Percentiles rank a stretch among this genome's conserved stretches.
phyloP scores from a whole-genome alignment of 257 asterid genomes.

The Ilex asprella region DNA sequence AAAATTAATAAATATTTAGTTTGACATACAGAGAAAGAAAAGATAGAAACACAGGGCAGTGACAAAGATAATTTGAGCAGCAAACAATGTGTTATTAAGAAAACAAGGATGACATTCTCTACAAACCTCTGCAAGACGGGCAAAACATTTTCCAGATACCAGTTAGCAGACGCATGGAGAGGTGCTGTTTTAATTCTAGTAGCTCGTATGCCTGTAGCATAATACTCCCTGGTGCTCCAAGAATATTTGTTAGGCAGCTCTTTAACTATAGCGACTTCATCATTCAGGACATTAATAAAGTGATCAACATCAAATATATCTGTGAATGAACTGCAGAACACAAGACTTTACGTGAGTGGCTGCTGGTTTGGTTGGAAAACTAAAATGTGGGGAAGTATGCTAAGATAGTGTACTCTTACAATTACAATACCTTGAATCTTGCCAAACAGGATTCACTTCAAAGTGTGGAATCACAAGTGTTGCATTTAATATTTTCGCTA shows the following conservation, averaged over 20 bases:
- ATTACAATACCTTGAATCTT: constrained; percentile 31
- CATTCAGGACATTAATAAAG: constrained; percentile 25
- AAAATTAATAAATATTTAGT: not conserved
- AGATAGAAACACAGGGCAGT: not conserved
- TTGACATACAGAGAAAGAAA: not conserved
- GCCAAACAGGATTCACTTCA: constrained; percentile 46
- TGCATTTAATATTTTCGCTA: constrained; percentile 43
- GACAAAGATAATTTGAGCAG: no score
- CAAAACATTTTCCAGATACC: constrained; percentile 42
- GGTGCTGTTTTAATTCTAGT: constrained; percentile 44
- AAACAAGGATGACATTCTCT: not conserved
- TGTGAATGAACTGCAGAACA: constrained; percentile 27
- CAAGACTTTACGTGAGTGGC: constrained; percentile 4
- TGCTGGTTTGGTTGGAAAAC: not conserved
- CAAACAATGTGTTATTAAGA: not conserved
- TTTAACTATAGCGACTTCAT: constrained; percentile 28
- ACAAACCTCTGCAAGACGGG: constrained; percentile 37
- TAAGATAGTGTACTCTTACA: not conserved
- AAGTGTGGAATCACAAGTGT: constrained; percentile 39
- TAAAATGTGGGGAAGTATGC: not conserved
- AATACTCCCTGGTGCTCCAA: constrained; percentile 44
- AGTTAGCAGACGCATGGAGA: constrained; percentile 37
- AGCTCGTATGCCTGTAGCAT: constrained; percentile 42
- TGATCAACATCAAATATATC: constrained; percentile 39
- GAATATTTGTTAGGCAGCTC: constrained; percentile 32